Percentiles rank a stretch among this genome's conserved stretches.
Conservation (phyloP, 257 asterid genomes). For the Thymus quinquecostatus region DNA sequence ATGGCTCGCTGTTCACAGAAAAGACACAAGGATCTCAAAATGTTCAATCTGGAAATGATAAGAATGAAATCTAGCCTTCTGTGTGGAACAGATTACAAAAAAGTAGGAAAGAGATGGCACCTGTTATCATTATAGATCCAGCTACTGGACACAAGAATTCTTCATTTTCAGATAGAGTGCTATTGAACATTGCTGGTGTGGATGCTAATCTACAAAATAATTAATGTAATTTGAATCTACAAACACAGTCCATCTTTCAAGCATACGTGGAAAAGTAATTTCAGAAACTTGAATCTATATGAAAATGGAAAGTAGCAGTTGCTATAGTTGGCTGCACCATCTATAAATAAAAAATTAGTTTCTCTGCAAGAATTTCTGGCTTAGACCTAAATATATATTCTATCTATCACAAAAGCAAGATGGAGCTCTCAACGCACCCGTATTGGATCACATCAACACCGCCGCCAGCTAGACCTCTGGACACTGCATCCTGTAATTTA, state of each 20-base stretch:
- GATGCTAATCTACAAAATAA: conserved; percentile 79
- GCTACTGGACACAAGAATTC: conserved; percentile 82
- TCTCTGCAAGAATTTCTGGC: not conserved
- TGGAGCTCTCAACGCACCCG: conserved; percentile 61
- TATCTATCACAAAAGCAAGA: conserved; percentile 22
- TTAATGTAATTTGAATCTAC: conserved; percentile 24
- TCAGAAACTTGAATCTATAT: not conserved
- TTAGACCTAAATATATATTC: not conserved
- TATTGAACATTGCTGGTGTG: conserved; percentile 98
- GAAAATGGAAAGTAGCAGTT: conserved; percentile 3
- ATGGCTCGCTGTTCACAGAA: conserved; percentile 84
- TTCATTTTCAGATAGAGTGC: conserved; percentile 75
- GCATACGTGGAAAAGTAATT: too few species aligned
- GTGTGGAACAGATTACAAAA: conserved; percentile 3
- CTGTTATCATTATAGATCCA: conserved; percentile 98
- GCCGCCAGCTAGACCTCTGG: conserved; percentile 82
- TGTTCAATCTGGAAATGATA: conserved; percentile 7
- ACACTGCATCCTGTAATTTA: conserved; percentile 84
- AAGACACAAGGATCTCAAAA: conserved; percentile 35
- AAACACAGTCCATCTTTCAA: not conserved
- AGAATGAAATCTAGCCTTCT: not conserved
- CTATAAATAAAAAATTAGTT: not conserved
- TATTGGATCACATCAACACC: conserved; percentile 86
- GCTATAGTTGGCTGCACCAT: not conserved
- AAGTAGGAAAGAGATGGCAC: conserved; percentile 32